These are phyloP conservation scores for Scheffersomyces insectosa DNA, from an alignment of 1,139 yeast species.

Conservation along the genomic window DNA sequence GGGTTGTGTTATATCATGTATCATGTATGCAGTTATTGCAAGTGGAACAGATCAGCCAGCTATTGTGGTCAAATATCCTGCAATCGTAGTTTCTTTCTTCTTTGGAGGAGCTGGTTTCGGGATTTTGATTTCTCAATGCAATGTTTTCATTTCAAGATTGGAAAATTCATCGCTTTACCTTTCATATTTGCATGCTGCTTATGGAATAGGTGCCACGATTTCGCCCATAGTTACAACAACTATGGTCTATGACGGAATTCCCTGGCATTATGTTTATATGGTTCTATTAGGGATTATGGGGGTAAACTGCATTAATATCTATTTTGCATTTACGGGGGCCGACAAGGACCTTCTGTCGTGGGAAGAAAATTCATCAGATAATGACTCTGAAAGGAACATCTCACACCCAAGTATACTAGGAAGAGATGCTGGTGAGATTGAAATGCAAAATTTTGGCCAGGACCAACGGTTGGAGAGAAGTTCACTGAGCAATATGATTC, in stretches of 20 bases:
- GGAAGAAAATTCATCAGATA: conserved; percentile 19
- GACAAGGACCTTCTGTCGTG: conserved; percentile 42
- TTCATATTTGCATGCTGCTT: conserved; percentile 55
- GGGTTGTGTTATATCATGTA: conserved; percentile 31
- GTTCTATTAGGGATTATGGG: conserved; percentile 42
- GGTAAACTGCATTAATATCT: conserved; percentile 22
- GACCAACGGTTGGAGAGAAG: background rate
- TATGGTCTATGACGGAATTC: conserved; percentile 42
- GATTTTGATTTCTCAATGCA: conserved; percentile 50
- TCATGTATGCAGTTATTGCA: conserved; percentile 38
- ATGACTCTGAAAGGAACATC: no score
- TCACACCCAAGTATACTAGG: background rate
- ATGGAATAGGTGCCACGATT: conserved; percentile 61
- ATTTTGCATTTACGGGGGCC: conserved; percentile 38
- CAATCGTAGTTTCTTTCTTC: conserved; percentile 52
- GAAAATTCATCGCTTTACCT: conserved; percentile 47
- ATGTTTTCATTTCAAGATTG: conserved; percentile 51
- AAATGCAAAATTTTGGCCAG: background rate
- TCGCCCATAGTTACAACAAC: conserved; percentile 58
- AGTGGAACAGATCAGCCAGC: conserved; percentile 32
- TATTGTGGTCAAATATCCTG: conserved; percentile 38
- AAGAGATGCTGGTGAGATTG: conserved; percentile 2
- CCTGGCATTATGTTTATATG: conserved; percentile 54
- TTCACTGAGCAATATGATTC: conserved; percentile 2
- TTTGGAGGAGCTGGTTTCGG: conserved; percentile 61